A percentile compares a stretch with the other conserved stretches of the same genome.
phyloP scores from a whole-genome alignment of 2,329 filamentous ascomycete species.

The Zymoseptoria ardabiliae region DNA sequence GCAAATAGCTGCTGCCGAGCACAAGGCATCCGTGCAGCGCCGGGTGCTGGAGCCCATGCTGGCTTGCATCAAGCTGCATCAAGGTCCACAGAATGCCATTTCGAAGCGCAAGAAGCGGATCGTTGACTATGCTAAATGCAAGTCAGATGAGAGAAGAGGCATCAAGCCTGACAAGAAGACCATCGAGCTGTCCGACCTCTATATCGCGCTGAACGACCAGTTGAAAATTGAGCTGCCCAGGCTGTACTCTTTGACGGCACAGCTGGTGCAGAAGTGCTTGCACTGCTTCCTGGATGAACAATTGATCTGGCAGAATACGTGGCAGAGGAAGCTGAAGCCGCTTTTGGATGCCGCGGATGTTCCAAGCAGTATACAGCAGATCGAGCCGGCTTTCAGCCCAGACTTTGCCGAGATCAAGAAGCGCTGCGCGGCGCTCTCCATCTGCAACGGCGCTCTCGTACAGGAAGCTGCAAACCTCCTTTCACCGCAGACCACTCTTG shows the following conservation, averaged over 20 bases:
- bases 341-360: slow-evolving; percentile 61
- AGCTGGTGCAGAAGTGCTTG: slow-evolving; percentile 74
- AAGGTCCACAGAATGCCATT: slow-evolving; percentile 80
- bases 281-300: slow-evolving; percentile 80
- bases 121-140: slow-evolving; percentile 76
- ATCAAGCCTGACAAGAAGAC: slow-evolving; percentile 85
- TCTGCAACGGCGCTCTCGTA: slow-evolving; percentile 66
- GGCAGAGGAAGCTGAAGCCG: slow-evolving; percentile 73
- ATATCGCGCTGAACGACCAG: slow-evolving; percentile 83
- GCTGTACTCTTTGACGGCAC: slow-evolving; percentile 73
- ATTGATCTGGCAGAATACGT: slow-evolving; percentile 71
- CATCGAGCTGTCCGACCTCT: slow-evolving; percentile 76
- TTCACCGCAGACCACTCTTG: slow-evolving; percentile 38
- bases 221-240: slow-evolving; percentile 86
- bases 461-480: slow-evolving; percentile 53
- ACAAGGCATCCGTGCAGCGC: slow-evolving; percentile 65
- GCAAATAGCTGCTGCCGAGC: slow-evolving; percentile 72
- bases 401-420: slow-evolving; percentile 74
- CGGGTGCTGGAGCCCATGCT: slow-evolving; percentile 81
- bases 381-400: slow-evolving; percentile 67
- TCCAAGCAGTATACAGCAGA: slow-evolving; percentile 61
- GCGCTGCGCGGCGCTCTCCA: slow-evolving; percentile 61
- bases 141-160: slow-evolving; percentile 67
- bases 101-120: slow-evolving; percentile 92
- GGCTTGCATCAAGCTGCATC: slow-evolving; percentile 69